Base-by-base conservation (phyloP, 164 flowering plant genomes). In the Umbellularia californica region DNA sequence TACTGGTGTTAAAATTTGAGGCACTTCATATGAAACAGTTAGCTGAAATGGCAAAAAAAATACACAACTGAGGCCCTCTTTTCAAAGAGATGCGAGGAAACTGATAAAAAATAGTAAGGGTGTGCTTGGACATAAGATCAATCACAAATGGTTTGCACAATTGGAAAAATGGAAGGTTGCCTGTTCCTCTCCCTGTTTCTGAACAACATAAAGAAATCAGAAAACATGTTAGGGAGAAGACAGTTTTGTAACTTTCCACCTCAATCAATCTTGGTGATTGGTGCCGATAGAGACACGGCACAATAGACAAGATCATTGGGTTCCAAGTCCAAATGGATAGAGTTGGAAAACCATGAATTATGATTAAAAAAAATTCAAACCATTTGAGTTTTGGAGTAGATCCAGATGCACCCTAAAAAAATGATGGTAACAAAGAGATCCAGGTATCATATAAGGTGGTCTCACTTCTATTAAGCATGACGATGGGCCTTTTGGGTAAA, bases 21-120 rank as follows among this genome's bases (percentile, higher is more conserved):
- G 97, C 65, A 95, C 91, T 83, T 95, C 97, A 76, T 95, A 95
- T 22, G 99, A 92, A 72, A 92, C 94, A 3, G 97, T 92, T 2
- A 95, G 90, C 99, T 93, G 97, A 66, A 83, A 86, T 72, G 67
- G 23, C 71, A 35, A 73, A 28, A 73, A 74, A 23, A 60, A n/a
- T 22, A 62, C 68, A 14, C 52, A 67, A 33, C 55, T n/a, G 66
- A 72, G 64, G 15, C 27, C 25, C 74, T 23, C 25, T 65, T 27
- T 65, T 51, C 15, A 50, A 27, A 24, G 41, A 25, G 55, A 55
- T 15, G n/a, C 5, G 20, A 14, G n/a, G 60, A 55, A 55, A 14
- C 5, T 3, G 5, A 20, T 3, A 17, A 55, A 14, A 55, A 14
- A 55, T 14, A 13, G 20, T 14, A 55, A 55, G 60, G 60, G 60